phyloP scores from a whole-genome alignment of 2,329 filamentous ascomycete genomes.

The Fusarium oxysporum region DNA sequence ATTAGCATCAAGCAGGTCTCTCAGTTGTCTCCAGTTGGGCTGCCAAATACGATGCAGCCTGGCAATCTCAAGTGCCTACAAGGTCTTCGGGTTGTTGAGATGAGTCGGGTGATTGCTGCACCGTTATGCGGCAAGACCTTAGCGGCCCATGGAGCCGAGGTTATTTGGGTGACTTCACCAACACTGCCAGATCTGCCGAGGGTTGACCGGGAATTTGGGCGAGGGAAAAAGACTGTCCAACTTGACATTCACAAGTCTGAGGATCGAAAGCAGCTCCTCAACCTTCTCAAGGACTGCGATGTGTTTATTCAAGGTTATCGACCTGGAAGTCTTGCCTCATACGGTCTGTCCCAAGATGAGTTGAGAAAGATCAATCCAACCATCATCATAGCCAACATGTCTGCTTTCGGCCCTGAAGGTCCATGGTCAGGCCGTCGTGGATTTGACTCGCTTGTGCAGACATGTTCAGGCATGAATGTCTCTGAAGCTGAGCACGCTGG shows the following conservation, averaged over 20 bases:
- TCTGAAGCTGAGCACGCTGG: constrained; percentile 63
- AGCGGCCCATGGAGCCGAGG: constrained; percentile 77
- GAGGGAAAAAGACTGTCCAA: constrained; percentile 73
- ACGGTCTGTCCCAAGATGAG: constrained; percentile 53
- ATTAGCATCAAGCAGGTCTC: constrained; percentile 55
- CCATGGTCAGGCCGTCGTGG: constrained; percentile 58
- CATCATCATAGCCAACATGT: constrained; percentile 63
- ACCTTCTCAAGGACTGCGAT: constrained; percentile 68
- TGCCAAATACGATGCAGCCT: background rate
- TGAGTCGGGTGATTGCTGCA: constrained; percentile 78
- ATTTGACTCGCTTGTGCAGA: constrained; percentile 65
- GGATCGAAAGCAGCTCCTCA: constrained; percentile 65
- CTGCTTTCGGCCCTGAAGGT: constrained; percentile 62
- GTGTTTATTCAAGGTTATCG: constrained; percentile 74
- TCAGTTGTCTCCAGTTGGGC: constrained; percentile 5
- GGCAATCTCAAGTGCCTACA: constrained; percentile 51
- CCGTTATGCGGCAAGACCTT: constrained; percentile 75
- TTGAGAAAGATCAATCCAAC: constrained; percentile 55
- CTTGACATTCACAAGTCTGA: constrained; percentile 66
- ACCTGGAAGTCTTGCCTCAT: constrained; percentile 62
- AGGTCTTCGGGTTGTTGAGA: constrained; percentile 76
- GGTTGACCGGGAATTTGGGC: constrained; percentile 74
- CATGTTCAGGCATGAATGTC: constrained; percentile 66
- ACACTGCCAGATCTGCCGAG: constrained; percentile 72
- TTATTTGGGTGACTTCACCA: constrained; percentile 75